Evolutionary conservation across 371 early-diverging fungal species (phyloP).

Genomic region (Circinella umbellata): DNA sequence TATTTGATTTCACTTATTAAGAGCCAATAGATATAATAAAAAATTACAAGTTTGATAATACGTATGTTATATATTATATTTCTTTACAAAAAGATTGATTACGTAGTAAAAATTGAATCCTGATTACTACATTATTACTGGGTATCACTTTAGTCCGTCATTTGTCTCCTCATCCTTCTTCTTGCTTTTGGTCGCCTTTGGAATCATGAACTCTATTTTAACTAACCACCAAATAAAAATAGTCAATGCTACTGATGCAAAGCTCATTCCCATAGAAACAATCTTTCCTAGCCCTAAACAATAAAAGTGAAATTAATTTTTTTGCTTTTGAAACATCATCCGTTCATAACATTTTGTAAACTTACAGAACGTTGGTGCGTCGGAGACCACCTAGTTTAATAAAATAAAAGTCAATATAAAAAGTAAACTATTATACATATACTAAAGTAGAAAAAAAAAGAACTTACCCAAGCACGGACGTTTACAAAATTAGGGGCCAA

Average conservation of each 20-base stretch:
- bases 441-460: too few species aligned
- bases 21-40: too few species aligned
- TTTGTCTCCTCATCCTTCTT: not conserved
- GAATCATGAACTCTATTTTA: conserved; percentile 11
- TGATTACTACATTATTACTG: too few species aligned
- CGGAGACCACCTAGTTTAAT: conserved; percentile 12
- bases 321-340: not conserved
- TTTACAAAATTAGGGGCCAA: conserved; percentile 43
- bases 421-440: too few species aligned
- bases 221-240: conserved; percentile 8
- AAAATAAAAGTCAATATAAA: too few species aligned
- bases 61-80: too few species aligned
- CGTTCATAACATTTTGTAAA: not conserved
- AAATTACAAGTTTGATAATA: too few species aligned
- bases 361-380: conserved; percentile 33
- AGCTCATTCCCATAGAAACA: conserved; percentile 10
- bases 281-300: conserved; percentile 9
- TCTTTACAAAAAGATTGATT: too few species aligned
- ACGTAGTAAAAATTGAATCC: too few species aligned
- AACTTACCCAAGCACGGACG: conserved; percentile 30
- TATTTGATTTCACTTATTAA: too few species aligned
- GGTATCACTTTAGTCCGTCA: not conserved
- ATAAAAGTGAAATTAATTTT: not conserved
- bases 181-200: not conserved
- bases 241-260: conserved; percentile 15